Conservation (phyloP, 352 stramenopile species). For the Globisporangium iwayamae region DNA sequence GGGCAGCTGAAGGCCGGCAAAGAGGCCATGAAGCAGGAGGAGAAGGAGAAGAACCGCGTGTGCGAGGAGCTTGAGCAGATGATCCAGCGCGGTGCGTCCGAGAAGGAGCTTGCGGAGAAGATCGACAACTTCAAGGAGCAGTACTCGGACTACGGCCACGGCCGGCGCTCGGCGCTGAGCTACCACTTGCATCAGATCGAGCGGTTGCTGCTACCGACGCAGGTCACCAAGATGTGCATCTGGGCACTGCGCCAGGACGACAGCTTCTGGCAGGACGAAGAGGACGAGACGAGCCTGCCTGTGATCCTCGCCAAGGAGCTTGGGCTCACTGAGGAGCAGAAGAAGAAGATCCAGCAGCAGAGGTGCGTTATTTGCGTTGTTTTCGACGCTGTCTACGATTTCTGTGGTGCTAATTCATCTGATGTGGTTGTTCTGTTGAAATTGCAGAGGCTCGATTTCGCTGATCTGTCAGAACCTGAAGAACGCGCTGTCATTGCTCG, state of each 20-base stretch:
- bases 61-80: constrained; percentile 81
- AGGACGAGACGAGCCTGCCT: constrained; percentile 88
- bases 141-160: constrained; percentile 90
- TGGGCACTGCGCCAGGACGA: constrained; percentile 89
- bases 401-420: constrained; percentile 5
- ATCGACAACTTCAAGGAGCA: constrained; percentile 95
- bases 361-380: constrained; percentile 33
- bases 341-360: constrained; percentile 92
- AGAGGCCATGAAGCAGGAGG: constrained; percentile 81
- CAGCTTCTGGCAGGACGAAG: constrained; percentile 86
- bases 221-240: constrained; percentile 94
- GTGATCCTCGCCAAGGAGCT: constrained; percentile 89
- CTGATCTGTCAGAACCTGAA: constrained; percentile 89
- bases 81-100: constrained; percentile 72
- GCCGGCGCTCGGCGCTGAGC: constrained; percentile 79
- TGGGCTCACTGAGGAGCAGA: constrained; percentile 89
- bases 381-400: background rate
- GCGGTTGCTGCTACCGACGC: constrained; percentile 91
- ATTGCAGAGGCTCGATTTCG: constrained; percentile 45
- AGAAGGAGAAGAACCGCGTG: constrained; percentile 84
- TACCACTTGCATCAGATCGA: constrained; percentile 94
- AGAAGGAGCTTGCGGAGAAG: constrained; percentile 90
- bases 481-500: constrained; percentile 78
- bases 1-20: constrained; percentile 87
- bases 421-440: constrained; percentile 1